phyloP scores from a whole-genome alignment of 805 yeast genomes.

The Barnettozyma californica region DNA sequence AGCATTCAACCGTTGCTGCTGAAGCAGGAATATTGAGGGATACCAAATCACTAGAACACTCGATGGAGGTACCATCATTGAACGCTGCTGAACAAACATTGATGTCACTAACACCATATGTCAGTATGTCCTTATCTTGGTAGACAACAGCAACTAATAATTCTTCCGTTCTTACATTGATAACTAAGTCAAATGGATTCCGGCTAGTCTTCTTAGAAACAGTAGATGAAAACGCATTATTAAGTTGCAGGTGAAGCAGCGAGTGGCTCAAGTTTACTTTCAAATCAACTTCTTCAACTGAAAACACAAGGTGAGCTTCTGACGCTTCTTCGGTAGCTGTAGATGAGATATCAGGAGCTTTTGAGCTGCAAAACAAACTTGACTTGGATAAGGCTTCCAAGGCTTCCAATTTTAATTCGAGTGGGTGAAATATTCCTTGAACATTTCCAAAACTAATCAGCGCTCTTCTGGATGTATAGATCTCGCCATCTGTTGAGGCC shows the following conservation, averaged over 20 bases:
- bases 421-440: slow-evolving; percentile 1
- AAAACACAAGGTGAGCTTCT: background rate
- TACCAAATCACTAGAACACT: background rate
- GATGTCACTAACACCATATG: background rate
- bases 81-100: background rate
- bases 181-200: background rate
- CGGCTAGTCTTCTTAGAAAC: background rate
- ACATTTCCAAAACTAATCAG: background rate
- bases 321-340: background rate
- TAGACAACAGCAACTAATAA: background rate
- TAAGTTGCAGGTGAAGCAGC: background rate
- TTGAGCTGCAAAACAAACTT: background rate
- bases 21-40: background rate
- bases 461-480: background rate
- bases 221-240: background rate
- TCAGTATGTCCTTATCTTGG: background rate
- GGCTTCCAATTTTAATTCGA: background rate
- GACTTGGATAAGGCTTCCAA: background rate
- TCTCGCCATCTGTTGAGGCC: background rate
- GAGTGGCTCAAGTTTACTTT: background rate
- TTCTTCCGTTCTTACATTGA: background rate
- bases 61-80: background rate
- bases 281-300: slow-evolving; percentile 1
- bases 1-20: background rate
- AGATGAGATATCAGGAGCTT: background rate